These are phyloP conservation scores for Microsporum ferrugineum DNA, from an alignment of 2,329 filamentous ascomycete species.

Conservation along the genomic window DNA sequence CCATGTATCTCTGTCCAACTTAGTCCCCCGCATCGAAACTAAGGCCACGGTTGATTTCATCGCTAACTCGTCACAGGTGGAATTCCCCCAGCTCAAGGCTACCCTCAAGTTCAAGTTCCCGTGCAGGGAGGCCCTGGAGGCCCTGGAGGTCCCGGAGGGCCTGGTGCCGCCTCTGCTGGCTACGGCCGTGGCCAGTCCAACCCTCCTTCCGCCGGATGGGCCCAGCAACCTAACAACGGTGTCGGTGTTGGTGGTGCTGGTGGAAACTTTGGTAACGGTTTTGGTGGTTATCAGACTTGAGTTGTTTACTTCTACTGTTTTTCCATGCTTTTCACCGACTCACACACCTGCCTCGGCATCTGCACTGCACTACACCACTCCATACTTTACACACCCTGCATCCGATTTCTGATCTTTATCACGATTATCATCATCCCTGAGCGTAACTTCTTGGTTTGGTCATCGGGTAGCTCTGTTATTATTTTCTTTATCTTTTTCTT, in stretches of 20 bases:
- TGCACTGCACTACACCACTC: background rate
- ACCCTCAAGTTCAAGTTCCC: constrained; percentile 47
- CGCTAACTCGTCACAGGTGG: constrained; percentile 13
- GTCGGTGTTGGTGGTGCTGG: constrained; percentile 20
- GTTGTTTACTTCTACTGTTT: constrained; percentile 5
- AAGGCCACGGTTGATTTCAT: background rate
- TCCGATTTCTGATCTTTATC: constrained; percentile 6
- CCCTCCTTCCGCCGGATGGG: constrained; percentile 41
- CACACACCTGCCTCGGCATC: background rate
- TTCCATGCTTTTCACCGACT: constrained; percentile 9
- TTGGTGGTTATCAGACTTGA: constrained; percentile 49
- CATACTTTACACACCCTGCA: background rate
- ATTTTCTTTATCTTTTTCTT: constrained; percentile 13
- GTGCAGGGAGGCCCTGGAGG: constrained; percentile 26
- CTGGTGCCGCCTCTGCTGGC: constrained; percentile 57
- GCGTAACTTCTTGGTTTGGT: constrained; percentile 6
- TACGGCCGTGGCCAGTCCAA: constrained; percentile 63
- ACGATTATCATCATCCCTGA: constrained; percentile 6
- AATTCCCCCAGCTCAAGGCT: constrained; percentile 39
- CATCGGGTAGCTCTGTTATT: background rate
- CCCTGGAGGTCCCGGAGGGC: background rate
- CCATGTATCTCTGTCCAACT: background rate
- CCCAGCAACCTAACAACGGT: constrained; percentile 30
- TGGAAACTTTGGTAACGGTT: constrained; percentile 44
- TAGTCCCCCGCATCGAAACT: background rate